Base-by-base conservation (phyloP, 2,329 filamentous ascomycete genomes). In the Cryphonectria naterciae region DNA sequence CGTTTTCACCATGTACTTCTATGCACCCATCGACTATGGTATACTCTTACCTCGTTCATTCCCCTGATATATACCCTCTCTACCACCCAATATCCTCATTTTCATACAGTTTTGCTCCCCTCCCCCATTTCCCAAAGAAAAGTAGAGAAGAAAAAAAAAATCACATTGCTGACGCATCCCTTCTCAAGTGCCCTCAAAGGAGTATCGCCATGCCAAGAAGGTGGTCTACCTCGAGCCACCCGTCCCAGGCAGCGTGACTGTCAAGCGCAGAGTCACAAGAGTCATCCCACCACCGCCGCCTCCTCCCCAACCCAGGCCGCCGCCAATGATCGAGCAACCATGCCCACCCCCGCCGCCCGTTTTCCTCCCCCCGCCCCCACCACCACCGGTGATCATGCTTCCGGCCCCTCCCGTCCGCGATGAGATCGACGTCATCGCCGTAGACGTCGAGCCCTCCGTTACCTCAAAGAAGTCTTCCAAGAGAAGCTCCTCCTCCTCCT, bases 161-260 rank as follows among this genome's bases (percentile, higher is more conserved):
- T 8, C 4, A 7, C 2, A 46, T 60, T 28, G 58, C 71, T 72
- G 11, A 73, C 68, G 28, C 10, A 4, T 1, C 43, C 3, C 28
- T 41, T 49, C 39, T 25, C 32, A 25, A 41, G 68, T 73, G 66
- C 63, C 69, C 41, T 32, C 65, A 32, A 71, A 56, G 64, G 68
- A 73, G 66, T 66, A 78, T 71, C 72, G 74, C 65, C 69, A 74
- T 72, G 58, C 72, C 73, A 84, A 83, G 77, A 84, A 82, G 77
- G 81, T 80, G 70, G 77, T 84, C 75, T 84, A 84, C 72, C 80
- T 84, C 56, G 77, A 79, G 56, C 81, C 81, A 58, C 81, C 82
- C 10, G 79, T 79, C 66, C 79, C 79, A 60, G 82, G 83, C 74
- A 77, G 81, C 69, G 75, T 79, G 72, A 76, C 78, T 62, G 76